Conservation (phyloP, 2,329 filamentous ascomycete species). For the Colletotrichum sp. region DNA sequence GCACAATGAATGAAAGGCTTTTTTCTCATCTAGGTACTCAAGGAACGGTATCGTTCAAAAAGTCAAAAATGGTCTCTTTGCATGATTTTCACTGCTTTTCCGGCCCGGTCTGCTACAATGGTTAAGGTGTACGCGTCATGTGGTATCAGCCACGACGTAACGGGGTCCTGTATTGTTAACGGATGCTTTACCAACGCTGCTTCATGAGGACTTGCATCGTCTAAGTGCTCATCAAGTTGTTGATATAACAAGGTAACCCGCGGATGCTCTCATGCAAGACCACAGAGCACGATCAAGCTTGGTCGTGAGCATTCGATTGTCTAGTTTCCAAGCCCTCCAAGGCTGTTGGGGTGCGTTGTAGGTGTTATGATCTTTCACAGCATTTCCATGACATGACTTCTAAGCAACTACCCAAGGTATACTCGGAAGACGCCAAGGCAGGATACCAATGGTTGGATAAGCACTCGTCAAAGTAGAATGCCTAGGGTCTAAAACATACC, state of each 20-base stretch:
- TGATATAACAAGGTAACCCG: not conserved
- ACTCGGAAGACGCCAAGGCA: fast-evolving
- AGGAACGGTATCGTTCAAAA: slow-evolving; percentile 22
- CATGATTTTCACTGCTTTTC: slow-evolving; percentile 2
- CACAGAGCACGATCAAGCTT: not conserved
- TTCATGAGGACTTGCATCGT: too few species aligned
- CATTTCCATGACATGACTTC: not conserved
- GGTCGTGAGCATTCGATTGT: too few species aligned
- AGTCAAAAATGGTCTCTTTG: slow-evolving; percentile 22
- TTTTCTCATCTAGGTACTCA: slow-evolving; percentile 21
- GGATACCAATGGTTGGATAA: not conserved
- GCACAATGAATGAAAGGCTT: slow-evolving; percentile 23
- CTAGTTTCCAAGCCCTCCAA: too few species aligned
- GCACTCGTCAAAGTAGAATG: not conserved
- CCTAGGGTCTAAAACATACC: not conserved
- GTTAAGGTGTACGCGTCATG: not conserved
- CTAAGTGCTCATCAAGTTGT: too few species aligned
- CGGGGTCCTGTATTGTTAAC: too few species aligned
- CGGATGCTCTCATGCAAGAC: not conserved
- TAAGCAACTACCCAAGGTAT: not conserved
- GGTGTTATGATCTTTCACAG: too few species aligned
- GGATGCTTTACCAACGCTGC: too few species aligned
- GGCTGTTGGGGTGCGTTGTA: too few species aligned
- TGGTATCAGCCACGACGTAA: not conserved
- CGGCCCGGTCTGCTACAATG: not conserved